Evolutionary conservation across 2,329 filamentous ascomycete genomes (phyloP).

Genomic region (Claviceps sp.): DNA sequence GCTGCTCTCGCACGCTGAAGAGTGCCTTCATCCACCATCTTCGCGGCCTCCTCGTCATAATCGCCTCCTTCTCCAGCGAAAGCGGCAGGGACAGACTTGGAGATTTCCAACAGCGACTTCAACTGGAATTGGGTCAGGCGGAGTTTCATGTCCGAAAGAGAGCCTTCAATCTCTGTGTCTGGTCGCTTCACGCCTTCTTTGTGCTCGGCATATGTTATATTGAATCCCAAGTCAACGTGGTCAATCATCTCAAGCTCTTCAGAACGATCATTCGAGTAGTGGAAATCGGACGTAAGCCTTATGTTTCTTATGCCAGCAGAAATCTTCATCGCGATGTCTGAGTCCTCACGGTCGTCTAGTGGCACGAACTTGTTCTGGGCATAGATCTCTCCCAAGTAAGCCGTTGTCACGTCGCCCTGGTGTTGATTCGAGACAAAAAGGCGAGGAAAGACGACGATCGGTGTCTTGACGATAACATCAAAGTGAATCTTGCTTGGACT

Average conservation of each 20-base stretch:
- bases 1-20: constrained; percentile 34
- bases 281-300: constrained; percentile 75
- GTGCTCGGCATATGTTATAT: constrained; percentile 84
- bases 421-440: constrained; percentile 56
- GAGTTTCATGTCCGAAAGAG: constrained; percentile 87
- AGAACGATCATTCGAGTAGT: constrained; percentile 56
- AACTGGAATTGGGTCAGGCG: constrained; percentile 82
- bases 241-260: constrained; percentile 96
- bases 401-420: constrained; percentile 72
- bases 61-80: constrained; percentile 59
- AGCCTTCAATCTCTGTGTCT: constrained; percentile 81
- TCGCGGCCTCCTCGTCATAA: constrained; percentile 58
- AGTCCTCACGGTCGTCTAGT: constrained; percentile 60
- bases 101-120: constrained; percentile 77
- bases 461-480: constrained; percentile 84
- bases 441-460: constrained; percentile 88
- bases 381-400: constrained; percentile 94
- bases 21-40: constrained; percentile 52
- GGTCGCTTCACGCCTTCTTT: constrained; percentile 62
- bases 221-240: constrained; percentile 87
- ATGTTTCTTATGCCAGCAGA: constrained; percentile 87
- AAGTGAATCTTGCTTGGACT: constrained; percentile 85
- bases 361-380: constrained; percentile 86
- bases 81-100: constrained; percentile 72
- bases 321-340: constrained; percentile 75